These are phyloP conservation scores for Terana coerulea DNA, from an alignment of 768 basidiomycete genomes.

Conservation along the genomic window DNA sequence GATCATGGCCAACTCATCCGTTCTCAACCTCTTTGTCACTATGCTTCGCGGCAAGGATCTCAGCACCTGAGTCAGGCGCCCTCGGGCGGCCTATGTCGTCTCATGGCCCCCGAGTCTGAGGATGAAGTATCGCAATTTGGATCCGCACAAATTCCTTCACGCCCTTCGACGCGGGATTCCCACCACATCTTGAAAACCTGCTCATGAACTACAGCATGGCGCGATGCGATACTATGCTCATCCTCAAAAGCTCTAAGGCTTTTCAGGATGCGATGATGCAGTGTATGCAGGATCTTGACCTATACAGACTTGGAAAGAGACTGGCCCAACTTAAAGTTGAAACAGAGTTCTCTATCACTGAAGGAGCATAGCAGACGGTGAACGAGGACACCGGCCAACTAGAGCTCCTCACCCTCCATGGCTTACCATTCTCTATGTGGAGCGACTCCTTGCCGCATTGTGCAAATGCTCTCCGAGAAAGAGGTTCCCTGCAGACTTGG, in stretches of 20 bases:
- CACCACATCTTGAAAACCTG: conserved; percentile 41
- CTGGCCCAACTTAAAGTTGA: conserved; percentile 47
- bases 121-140: conserved; percentile 41
- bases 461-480: conserved; percentile 49
- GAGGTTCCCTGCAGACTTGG: conserved; percentile 39
- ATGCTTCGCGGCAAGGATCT: conserved; percentile 54
- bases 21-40: conserved; percentile 51
- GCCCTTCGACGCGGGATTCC: conserved; percentile 40
- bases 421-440: conserved; percentile 60
- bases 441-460: conserved; percentile 57
- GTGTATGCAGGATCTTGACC: conserved; percentile 42
- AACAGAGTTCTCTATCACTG: conserved; percentile 58
- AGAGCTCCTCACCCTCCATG: conserved; percentile 38
- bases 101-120: conserved; percentile 42
- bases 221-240: conserved; percentile 39
- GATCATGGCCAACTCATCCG: conserved; percentile 39
- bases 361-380: conserved; percentile 50
- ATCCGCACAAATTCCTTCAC: conserved; percentile 45
- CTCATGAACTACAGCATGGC: conserved; percentile 46
- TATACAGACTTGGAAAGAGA: conserved; percentile 47
- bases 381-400: conserved; percentile 38
- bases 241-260: conserved; percentile 35
- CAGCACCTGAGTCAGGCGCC: conserved; percentile 44
- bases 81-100: conserved; percentile 51
- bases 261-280: conserved; percentile 53